Evolutionary conservation across 2,329 filamentous ascomycete genomes (phyloP).

Genomic region (Fusarium coffeatum): DNA sequence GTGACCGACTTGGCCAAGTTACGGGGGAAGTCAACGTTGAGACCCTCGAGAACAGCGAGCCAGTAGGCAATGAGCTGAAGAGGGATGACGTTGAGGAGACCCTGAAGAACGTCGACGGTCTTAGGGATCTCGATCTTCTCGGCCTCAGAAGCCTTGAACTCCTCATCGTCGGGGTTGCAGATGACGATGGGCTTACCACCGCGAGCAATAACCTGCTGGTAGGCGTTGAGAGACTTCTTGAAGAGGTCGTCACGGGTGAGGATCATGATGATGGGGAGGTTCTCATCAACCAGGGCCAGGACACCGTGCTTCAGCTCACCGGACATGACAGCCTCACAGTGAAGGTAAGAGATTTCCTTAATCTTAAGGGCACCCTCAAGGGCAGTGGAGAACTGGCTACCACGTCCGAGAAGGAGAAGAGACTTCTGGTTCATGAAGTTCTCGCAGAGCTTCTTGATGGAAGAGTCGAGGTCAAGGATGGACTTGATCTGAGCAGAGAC

Average conservation of each 20-base stretch:
- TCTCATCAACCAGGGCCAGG: constrained; percentile 95
- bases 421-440: constrained; percentile 99
- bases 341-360: constrained; percentile 99
- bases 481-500: constrained; percentile 92
- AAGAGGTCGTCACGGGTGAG: constrained; percentile 96
- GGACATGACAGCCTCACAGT: constrained; percentile 99
- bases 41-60: constrained; percentile 93
- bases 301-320: constrained; percentile 99
- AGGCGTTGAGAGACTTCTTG: constrained; percentile 98
- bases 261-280: constrained; percentile 99
- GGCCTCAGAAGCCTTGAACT: constrained; percentile 88
- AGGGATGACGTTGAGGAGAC: constrained; percentile 96
- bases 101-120: constrained; percentile 95
- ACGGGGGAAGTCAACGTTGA: constrained; percentile 98
- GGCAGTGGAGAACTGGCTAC: constrained; percentile 95
- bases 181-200: constrained; percentile 97
- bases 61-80: constrained; percentile 99
- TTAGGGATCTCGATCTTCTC: constrained; percentile 98
- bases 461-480: constrained; percentile 89
- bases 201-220: constrained; percentile 98
- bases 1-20: constrained; percentile 99
- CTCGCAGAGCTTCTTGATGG: constrained; percentile 93
- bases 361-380: constrained; percentile 98
- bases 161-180: constrained; percentile 89
- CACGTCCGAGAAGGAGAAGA: constrained; percentile 90